Evolutionary conservation across 2,329 filamentous ascomycete species (phyloP).

Genomic region (Fusarium abutilonis): DNA sequence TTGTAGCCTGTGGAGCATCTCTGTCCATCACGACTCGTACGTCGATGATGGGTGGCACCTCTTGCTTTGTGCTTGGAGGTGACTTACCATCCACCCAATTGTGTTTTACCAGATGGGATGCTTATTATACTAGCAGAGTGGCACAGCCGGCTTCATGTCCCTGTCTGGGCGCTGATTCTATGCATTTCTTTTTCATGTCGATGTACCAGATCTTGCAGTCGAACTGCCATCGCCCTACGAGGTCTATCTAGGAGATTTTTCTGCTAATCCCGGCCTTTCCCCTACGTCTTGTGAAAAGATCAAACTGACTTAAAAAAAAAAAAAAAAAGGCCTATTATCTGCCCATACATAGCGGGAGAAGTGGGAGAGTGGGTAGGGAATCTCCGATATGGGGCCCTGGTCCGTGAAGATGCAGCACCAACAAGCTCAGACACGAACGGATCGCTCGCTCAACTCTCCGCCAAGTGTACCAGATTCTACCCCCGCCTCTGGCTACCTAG

Average conservation of each 20-base stretch:
- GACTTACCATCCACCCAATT: not conserved
- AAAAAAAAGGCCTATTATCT: slow-evolving; percentile 8
- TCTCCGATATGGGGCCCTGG: slow-evolving; percentile 31
- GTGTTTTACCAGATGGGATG: slow-evolving; percentile 5
- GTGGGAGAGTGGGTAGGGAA: slow-evolving; percentile 21
- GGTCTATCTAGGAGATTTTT: not conserved
- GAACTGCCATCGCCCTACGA: not conserved
- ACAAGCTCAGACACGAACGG: slow-evolving; percentile 43
- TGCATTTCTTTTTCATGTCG: not conserved
- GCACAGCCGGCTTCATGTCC: not conserved
- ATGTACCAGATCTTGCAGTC: not conserved
- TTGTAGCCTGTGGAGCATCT: slow-evolving; percentile 14
- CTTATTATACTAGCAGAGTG: not conserved
- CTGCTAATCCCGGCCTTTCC: slow-evolving; percentile 4
- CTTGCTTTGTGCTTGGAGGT: slow-evolving; percentile 11
- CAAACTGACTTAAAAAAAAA: slow-evolving; percentile 3
- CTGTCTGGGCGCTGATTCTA: not conserved
- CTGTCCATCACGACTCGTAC: slow-evolving; percentile 23
- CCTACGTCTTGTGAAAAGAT: slow-evolving; percentile 6
- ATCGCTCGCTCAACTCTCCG: slow-evolving; percentile 40
- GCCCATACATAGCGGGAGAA: not conserved
- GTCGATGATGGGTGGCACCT: slow-evolving; percentile 16
- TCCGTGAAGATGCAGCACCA: slow-evolving; percentile 39
- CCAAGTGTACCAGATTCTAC: slow-evolving; percentile 25
- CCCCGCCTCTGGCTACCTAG: slow-evolving; percentile 33